These are phyloP conservation scores for sunflower (Helianthus annuus) DNA, from an alignment of 129 eudicot genomes.

Conservation along the genomic window HanXRQr2.0-SUNRISE NC_035433.2:67922505-67923004, in stretches of 20 bases:
- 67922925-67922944: neutral
- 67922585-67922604: constrained; percentile 23
- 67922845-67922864: constrained; percentile 32
- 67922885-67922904: constrained; percentile 1
- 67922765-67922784: constrained; percentile 3
- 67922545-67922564: constrained; percentile 37
- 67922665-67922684: constrained; percentile 32
- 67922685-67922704: constrained; percentile 39
- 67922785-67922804: neutral
- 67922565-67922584: constrained; percentile 27
- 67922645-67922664: constrained; percentile 16
- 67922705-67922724: constrained; percentile 51
- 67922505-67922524: constrained; percentile 40
- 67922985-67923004: neutral
- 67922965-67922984: neutral
- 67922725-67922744: constrained; percentile 44
- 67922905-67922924: neutral
- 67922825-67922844: constrained; percentile 10
- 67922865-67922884: constrained; percentile 14
- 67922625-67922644: constrained; percentile 10
- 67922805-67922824: constrained; percentile 10
- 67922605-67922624: constrained; percentile 20
- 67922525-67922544: constrained; percentile 43
- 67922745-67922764: constrained; percentile 63
- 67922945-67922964: neutral